These are phyloP conservation scores for Mycena chlorophos DNA, from an alignment of 768 basidiomycete species.

Conservation along the genomic window DNA sequence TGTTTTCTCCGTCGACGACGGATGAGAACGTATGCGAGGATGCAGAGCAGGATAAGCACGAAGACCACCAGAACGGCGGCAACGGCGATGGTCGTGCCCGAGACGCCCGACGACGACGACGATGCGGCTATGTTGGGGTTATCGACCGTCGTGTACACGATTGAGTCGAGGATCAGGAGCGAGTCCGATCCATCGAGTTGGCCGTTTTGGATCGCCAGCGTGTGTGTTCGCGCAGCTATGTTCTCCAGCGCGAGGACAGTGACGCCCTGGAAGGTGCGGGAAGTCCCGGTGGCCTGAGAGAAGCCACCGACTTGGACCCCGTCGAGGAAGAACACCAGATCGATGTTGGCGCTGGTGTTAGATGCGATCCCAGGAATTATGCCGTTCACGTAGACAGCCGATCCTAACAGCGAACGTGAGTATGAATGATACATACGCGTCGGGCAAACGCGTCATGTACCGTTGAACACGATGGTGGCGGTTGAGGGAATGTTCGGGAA, in stretches of 20 bases:
- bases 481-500: conserved; percentile 22
- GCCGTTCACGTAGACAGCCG: conserved; percentile 47
- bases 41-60: conserved; percentile 2
- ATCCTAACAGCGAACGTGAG: conserved; percentile 32
- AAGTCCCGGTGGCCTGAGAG: conserved; percentile 18
- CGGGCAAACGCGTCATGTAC: conserved; percentile 21
- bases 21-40: conserved; percentile 8
- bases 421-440: not conserved
- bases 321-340: conserved; percentile 39
- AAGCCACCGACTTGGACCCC: conserved; percentile 29
- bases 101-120: not conserved
- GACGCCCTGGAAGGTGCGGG: conserved; percentile 29
- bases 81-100: conserved; percentile 11
- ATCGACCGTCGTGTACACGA: conserved; percentile 39
- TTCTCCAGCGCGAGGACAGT: conserved; percentile 30
- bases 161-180: conserved; percentile 38
- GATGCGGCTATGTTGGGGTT: not conserved
- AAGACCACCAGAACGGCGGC: conserved; percentile 8
- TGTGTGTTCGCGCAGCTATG: conserved; percentile 28
- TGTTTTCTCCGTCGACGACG: conserved; percentile 14
- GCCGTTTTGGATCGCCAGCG: conserved; percentile 32
- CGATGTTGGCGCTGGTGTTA: conserved; percentile 28
- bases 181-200: conserved; percentile 23
- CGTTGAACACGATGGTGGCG: conserved; percentile 37
- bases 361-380: conserved; percentile 29